Conservation (phyloP, 305 asterid genomes). For the Ajuga reptans region DNA sequence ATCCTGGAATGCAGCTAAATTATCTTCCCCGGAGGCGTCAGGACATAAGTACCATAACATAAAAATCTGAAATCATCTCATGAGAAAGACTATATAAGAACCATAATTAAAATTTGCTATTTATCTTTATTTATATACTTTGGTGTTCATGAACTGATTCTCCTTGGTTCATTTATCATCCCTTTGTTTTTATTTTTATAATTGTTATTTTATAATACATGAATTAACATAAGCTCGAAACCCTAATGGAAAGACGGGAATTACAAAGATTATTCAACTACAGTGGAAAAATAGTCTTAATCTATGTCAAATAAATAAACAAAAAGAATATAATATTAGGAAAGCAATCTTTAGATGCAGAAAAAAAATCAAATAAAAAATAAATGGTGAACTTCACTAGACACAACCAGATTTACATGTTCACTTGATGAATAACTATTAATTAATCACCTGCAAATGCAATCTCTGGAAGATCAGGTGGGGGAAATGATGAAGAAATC, state of each 20-base stretch:
- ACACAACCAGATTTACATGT: constrained; percentile 9
- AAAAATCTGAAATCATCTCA: neutral
- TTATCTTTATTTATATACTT: neutral
- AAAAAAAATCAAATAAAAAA: neutral
- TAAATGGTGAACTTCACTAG: neutral
- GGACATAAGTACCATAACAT: constrained; percentile 5
- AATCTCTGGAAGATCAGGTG: constrained; percentile 91
- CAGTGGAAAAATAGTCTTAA: neutral
- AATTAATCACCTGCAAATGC: constrained; percentile 83
- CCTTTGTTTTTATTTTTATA: neutral
- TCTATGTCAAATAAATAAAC: neutral
- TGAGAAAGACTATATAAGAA: constrained; percentile 13
- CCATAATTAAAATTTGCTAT: neutral
- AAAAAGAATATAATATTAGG: neutral
- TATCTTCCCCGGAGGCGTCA: constrained; percentile 1
- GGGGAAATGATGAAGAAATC: constrained; percentile 75
- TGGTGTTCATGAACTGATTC: neutral
- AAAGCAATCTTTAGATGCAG: neutral
- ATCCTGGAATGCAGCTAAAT: constrained; percentile 8
- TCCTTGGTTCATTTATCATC: neutral
- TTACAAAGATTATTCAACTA: neutral
- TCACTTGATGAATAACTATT: neutral
- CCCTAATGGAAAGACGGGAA: neutral
- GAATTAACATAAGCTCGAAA: neutral
- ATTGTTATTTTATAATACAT: neutral